phyloP scores from a whole-genome alignment of 257 asterid genomes.

The Datura wrightii region DNA sequence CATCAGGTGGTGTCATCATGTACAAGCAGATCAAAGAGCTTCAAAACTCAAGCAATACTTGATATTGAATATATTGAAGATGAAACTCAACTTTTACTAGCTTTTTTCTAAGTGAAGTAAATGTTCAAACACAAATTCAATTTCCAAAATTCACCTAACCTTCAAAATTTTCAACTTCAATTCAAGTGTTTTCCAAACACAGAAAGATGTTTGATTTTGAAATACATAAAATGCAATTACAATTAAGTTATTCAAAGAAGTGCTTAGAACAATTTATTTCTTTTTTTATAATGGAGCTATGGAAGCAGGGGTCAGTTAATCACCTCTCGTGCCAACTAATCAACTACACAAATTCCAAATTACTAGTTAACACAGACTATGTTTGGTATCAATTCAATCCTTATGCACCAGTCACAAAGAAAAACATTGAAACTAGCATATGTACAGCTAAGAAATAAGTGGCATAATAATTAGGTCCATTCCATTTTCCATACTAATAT shows the following conservation, averaged over 20 bases:
- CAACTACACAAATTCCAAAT: background rate
- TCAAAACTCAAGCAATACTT: constrained; percentile 54
- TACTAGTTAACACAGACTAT: background rate
- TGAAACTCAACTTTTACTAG: constrained; percentile 70
- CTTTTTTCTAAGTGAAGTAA: too few species aligned
- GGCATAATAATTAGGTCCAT: constrained; percentile 22
- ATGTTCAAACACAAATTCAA: too few species aligned
- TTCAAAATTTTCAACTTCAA: too few species aligned
- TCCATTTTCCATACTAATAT: background rate
- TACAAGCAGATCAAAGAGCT: constrained; percentile 44
- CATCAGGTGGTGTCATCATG: constrained; percentile 41
- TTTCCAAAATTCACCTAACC: too few species aligned
- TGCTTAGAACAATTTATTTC: too few species aligned
- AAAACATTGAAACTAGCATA: background rate
- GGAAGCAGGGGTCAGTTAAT: background rate
- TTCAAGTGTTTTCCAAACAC: too few species aligned
- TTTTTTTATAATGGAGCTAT: too few species aligned
- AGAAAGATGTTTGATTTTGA: too few species aligned
- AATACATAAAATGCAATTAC: too few species aligned
- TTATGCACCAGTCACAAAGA: background rate
- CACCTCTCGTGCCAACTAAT: background rate
- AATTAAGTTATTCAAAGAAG: too few species aligned
- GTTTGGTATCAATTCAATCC: background rate
- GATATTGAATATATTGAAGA: constrained; percentile 70
- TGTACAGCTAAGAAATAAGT: background rate